These are phyloP conservation scores for Phaffomyces thermotolerans DNA, from an alignment of 805 yeast genomes.

Conservation along the genomic window DNA sequence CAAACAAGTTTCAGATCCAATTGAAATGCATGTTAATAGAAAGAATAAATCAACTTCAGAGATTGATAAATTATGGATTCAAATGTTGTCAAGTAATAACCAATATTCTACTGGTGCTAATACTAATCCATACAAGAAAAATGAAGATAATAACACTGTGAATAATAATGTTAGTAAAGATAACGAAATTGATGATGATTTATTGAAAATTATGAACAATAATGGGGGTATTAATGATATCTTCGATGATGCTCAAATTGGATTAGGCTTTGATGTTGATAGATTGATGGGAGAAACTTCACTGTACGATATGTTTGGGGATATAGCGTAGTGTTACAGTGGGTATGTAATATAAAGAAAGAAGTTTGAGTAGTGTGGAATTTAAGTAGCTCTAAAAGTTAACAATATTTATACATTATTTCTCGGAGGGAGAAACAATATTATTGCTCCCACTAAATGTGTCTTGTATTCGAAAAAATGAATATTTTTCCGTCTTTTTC, in stretches of 20 bases:
- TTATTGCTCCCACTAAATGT: no score
- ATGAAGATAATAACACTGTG: not conserved
- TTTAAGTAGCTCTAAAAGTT: no score
- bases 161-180: not conserved
- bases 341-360: not conserved
- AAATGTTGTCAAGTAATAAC: conserved; percentile 17
- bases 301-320: conserved; percentile 16
- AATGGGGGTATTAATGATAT: not conserved
- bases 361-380: no score
- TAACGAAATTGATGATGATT: no score
- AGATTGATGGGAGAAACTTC: conserved; percentile 15
- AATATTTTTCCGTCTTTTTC: conserved; percentile 6
- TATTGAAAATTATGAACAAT: no score
- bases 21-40: conserved; percentile 13
- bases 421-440: no score
- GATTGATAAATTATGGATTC: conserved; percentile 21
- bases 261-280: conserved; percentile 9
- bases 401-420: no score
- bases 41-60: conserved; percentile 15
- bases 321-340: not conserved
- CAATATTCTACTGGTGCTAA: not conserved
- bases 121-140: not conserved
- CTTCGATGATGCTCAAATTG: conserved; percentile 1
- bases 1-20: no score
- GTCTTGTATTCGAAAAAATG: no score